Evolutionary conservation across 805 yeast genomes (phyloP), one percentile per base, ranked within the genome.

Genomic region (Kuraishia borneana): DNA sequence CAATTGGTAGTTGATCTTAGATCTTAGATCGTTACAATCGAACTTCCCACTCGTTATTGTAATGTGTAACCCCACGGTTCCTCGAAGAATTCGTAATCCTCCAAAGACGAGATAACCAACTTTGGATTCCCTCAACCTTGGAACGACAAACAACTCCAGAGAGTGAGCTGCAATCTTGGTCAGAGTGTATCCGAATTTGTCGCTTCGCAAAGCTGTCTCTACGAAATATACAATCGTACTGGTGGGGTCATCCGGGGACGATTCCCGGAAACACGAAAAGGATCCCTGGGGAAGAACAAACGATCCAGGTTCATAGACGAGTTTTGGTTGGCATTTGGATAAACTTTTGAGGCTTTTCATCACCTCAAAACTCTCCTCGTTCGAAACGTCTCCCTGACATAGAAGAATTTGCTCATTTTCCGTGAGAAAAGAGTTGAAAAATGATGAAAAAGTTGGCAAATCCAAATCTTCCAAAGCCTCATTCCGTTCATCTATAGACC

Each of bases 51-150:
- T 74, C 62, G 76, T 67, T 0, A 77, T 51, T 1, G 71, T 59
- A 8, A 81, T 52, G 43, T 73, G 78, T 3, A 79, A 39, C 1
- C 89, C 89, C 21, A 69, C 50, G 0, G 76, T 67, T 17, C 63
- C 60, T 35, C 75, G 57, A 20, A 72, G 50, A 1, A 68, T 43
- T 38, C 82, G 54, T 18, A 65, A 36, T 0, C 85, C 85, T 16
- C 76, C 70, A n/a, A 66, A 42, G 0, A 77, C 72, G 4, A 66
- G 61, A 46, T 81, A 81, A 0, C 84, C 88, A 36, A 81, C 50
- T 41, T 74, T 81, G 42, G 65, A 67, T 14, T 62, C 63, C 39
- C 88, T 54, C 13, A 80, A 50, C 31, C 69, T 75, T 2, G 64
- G 55, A 1, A 58, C 51, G 14, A 72, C 55, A 1, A 63, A 53